phyloP scores from a whole-genome alignment of 192 early-diverging fungal genomes.

The Dispira parvispora region DNA sequence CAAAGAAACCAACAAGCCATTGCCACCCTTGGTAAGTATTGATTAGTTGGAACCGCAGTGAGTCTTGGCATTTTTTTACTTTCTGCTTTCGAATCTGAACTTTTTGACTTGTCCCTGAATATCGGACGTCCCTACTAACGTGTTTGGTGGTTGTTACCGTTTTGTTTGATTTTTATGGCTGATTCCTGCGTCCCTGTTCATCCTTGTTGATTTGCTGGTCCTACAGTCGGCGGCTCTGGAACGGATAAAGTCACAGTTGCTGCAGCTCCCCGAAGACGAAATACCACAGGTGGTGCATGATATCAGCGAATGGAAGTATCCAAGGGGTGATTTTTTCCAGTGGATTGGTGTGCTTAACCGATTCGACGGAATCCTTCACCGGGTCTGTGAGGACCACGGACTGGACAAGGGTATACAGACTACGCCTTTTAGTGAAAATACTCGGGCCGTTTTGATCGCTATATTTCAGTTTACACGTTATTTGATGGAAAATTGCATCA shows the following conservation, averaged over 20 bases:
- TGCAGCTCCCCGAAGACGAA: conserved; percentile 26
- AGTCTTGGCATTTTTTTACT: too few species aligned
- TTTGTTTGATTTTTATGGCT: background rate
- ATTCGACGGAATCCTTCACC: conserved; percentile 68
- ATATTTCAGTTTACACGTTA: conserved; percentile 60
- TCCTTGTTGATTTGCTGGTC: background rate
- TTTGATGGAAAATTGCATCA: conserved; percentile 89
- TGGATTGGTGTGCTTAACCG: conserved; percentile 91
- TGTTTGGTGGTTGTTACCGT: background rate
- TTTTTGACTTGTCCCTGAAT: too few species aligned
- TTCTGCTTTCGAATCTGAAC: too few species aligned
- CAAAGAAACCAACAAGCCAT: too few species aligned
- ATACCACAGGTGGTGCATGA: conserved; percentile 34
- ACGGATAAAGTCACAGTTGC: conserved; percentile 6
- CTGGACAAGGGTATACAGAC: conserved; percentile 41
- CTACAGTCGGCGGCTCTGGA: background rate
- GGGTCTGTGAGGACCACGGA: conserved; percentile 40
- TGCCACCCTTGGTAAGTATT: too few species aligned
- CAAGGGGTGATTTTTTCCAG: conserved; percentile 85
- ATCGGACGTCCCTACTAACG: too few species aligned
- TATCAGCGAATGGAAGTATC: conserved; percentile 52
- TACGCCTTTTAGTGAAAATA: conserved; percentile 32
- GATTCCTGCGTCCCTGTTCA: too few species aligned
- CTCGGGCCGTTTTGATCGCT: conserved; percentile 38
- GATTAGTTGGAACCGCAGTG: too few species aligned